Evolutionary conservation across 2,329 filamentous ascomycete species (phyloP), one percentile per base, ranked within the genome.

Genomic region (Albifimbria verrucaria): DNA sequence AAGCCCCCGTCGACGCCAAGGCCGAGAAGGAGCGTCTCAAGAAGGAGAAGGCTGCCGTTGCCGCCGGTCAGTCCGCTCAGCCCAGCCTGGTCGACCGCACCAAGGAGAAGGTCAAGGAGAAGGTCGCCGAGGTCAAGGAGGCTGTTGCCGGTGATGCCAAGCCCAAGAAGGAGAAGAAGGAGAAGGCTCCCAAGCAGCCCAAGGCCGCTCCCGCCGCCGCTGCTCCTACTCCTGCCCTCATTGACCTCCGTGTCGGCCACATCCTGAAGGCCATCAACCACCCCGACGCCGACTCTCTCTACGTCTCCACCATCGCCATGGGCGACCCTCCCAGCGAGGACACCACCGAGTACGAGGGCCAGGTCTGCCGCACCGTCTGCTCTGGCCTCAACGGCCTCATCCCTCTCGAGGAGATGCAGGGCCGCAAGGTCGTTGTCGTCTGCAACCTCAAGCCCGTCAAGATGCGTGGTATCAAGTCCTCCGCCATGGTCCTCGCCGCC

Each of bases 401-500:
- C 1, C 94, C 94, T 1, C 81, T 99, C 46, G 91, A 90, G 72
- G 91, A 96, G 72, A 97, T 99, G 94, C 94, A 99, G 73, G 86
- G 87, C 67, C 90, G 94, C 71, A 96, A 95, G 77, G 90, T 99
- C 56, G 83, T 99, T 26, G 90, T 94, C 1, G 93, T 99, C 21
- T 96, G 91, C 80, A 99, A 99, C 75, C 83, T 99, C 62, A 99
- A 99, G 81, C 94, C 94, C 49, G 94, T 97, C 71, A 99, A 95
- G 72, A 99, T 99, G 94, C 90, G 94, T 59, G 94, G 94, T 61
- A 80, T 85, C 76, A 85, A 85, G 76, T 85, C 82, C 3, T 82
- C 76, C 61, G 82, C 92, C 66, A 97, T 99, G 94, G 94, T 99
- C 17, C 83, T 99, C 39, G 94, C 94, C 10, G 94, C 94, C 2